Evolutionary conservation across 208 protist genomes (phyloP).

Genomic region (Acanthamoeba divionensis): DNA sequence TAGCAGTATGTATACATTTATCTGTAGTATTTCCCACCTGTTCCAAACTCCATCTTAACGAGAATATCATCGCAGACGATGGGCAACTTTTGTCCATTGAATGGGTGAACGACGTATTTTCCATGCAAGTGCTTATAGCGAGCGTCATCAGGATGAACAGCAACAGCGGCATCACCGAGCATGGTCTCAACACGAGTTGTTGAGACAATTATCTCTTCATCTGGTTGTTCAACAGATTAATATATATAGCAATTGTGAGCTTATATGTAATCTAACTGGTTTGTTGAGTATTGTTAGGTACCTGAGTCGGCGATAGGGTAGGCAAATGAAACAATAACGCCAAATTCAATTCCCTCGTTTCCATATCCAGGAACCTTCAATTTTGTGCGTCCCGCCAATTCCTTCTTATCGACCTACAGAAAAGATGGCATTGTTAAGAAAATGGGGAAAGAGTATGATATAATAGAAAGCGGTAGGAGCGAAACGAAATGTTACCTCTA

Average conservation of each 20-base stretch:
- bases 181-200: slow-evolving; percentile 99
- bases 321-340: slow-evolving; percentile 39
- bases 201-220: slow-evolving; percentile 90
- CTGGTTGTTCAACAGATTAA: slow-evolving; percentile 81
- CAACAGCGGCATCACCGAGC: slow-evolving; percentile 94
- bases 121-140: slow-evolving; percentile 94
- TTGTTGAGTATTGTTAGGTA: slow-evolving; percentile 52
- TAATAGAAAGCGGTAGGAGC: background rate
- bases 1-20: background rate
- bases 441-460: background rate
- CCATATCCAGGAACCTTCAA: slow-evolving; percentile 87
- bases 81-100: slow-evolving; percentile 89
- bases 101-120: slow-evolving; percentile 94
- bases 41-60: slow-evolving; percentile 97
- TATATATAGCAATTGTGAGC: no score
- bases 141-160: slow-evolving; percentile 96
- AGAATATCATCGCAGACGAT: slow-evolving; percentile 94
- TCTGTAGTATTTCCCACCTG: slow-evolving; percentile 78
- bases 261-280: no score
- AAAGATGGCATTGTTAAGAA: background rate
- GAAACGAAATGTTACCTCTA: slow-evolving; percentile 91
- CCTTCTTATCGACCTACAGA: slow-evolving; percentile 59
- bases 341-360: slow-evolving; percentile 1
- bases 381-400: background rate
- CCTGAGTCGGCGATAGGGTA: slow-evolving; percentile 10